Conservation (phyloP, 164 flowering plant genomes). For the Taxillus chinensis region DNA sequence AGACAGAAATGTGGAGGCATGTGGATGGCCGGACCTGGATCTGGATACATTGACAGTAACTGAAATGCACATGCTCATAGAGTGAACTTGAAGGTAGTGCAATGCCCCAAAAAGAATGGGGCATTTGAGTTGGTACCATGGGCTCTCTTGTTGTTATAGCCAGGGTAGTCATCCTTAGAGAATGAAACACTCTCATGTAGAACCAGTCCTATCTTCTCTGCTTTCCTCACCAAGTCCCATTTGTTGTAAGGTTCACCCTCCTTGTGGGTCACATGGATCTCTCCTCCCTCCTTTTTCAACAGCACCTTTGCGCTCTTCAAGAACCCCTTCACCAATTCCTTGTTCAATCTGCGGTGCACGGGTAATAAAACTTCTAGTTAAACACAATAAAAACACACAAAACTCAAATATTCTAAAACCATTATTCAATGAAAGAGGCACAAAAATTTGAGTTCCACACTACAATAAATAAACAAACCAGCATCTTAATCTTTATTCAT, state of each 20-base stretch:
- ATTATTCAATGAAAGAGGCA: no score
- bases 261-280: conserved; percentile 42
- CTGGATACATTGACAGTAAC: no score
- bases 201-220: conserved; percentile 30
- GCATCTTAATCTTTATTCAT: no score
- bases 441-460: no score
- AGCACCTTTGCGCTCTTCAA: conserved; percentile 26
- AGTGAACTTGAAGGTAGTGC: conserved; percentile 35
- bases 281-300: conserved; percentile 25
- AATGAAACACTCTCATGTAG: conserved; percentile 24
- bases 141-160: conserved; percentile 40
- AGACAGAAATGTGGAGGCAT: no score
- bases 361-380: no score
- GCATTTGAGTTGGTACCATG: conserved; percentile 25
- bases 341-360: conserved; percentile 24
- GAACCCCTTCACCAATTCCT: conserved; percentile 34
- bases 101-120: conserved; percentile 27
- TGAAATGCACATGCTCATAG: not conserved
- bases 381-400: no score
- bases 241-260: conserved; percentile 31
- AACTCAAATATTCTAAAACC: no score
- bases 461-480: no score
- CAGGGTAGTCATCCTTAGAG: conserved; percentile 28
- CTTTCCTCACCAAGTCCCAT: conserved; percentile 36
- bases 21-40: no score